Conservation (phyloP, 768 basidiomycete genomes). For the Phylloporus sp. region DNA sequence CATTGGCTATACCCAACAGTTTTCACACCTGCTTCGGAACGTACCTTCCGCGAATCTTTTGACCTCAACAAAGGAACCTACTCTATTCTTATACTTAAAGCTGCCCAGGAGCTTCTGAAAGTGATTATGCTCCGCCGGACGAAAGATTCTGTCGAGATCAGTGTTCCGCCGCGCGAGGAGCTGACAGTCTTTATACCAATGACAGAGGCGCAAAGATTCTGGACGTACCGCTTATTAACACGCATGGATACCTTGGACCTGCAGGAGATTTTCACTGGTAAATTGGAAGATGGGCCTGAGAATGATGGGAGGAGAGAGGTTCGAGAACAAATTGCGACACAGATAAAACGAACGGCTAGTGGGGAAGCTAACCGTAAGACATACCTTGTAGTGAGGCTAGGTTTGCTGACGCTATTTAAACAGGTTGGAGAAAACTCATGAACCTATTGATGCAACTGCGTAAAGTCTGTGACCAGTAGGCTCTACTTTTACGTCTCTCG, state of each 20-base stretch:
- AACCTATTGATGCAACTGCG: slow-evolving; percentile 71
- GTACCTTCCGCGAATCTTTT: slow-evolving; percentile 50
- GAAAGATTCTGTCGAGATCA: slow-evolving; percentile 46
- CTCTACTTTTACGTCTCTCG: background rate
- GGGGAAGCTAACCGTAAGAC: slow-evolving; percentile 31
- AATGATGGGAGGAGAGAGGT: slow-evolving; percentile 40
- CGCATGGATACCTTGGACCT: slow-evolving; percentile 48
- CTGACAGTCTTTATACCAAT: slow-evolving; percentile 54
- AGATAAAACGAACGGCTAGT: slow-evolving; percentile 33
- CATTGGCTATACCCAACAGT: slow-evolving; percentile 54
- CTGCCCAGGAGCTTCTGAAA: slow-evolving; percentile 46
- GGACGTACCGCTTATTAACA: slow-evolving; percentile 55
- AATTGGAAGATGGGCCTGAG: slow-evolving; percentile 25
- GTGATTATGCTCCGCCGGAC: slow-evolving; percentile 60
- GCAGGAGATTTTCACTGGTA: slow-evolving; percentile 42
- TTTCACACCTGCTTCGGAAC: slow-evolving; percentile 47
- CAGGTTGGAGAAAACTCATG: slow-evolving; percentile 56
- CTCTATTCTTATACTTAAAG: slow-evolving; percentile 43
- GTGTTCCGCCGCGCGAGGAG: slow-evolving; percentile 56
- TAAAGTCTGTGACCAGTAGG: slow-evolving; percentile 67
- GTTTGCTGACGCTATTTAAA: background rate
- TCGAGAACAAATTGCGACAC: slow-evolving; percentile 35
- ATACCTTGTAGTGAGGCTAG: background rate
- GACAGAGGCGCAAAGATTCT: slow-evolving; percentile 58
- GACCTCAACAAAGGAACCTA: slow-evolving; percentile 52